A percentile compares a stretch with the other conserved stretches of the same genome.
Conservation (phyloP, 495 filamentous ascomycete species). For the Aspergillus diversus region DNA sequence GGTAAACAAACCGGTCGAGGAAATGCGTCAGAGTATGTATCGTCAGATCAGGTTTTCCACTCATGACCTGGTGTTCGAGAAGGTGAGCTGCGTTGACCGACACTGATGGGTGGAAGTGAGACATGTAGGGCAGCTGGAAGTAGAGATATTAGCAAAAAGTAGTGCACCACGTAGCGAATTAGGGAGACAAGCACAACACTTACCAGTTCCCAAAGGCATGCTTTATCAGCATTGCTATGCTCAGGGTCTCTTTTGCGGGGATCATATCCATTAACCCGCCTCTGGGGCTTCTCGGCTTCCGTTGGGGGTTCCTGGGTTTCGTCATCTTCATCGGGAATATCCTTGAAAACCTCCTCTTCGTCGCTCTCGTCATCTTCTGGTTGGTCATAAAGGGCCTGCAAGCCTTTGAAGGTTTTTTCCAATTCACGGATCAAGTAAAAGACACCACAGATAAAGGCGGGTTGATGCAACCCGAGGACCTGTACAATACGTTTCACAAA, state of each 20-base stretch:
- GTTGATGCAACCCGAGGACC: constrained; percentile 83
- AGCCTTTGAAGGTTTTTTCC: constrained; percentile 70
- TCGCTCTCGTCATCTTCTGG: constrained; percentile 69
- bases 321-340: constrained; percentile 63
- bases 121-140: constrained; percentile 66
- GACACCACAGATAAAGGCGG: constrained; percentile 86
- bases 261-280: constrained; percentile 63
- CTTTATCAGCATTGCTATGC: constrained; percentile 85
- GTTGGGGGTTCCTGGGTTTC: constrained; percentile 32
- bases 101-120: constrained; percentile 95
- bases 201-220: constrained; percentile 91
- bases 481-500: constrained; percentile 93
- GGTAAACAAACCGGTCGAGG: constrained; percentile 95
- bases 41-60: constrained; percentile 84
- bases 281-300: constrained; percentile 28
- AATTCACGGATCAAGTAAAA: constrained; percentile 86
- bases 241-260: constrained; percentile 88
- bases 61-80: constrained; percentile 65
- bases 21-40: constrained; percentile 91
- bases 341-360: constrained; percentile 73
- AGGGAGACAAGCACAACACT: constrained; percentile 25
- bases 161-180: not conserved
- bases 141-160: constrained; percentile 13
- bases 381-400: constrained; percentile 72
- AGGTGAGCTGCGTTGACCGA: constrained; percentile 77